Evolutionary conservation across 2,329 filamentous ascomycete species (phyloP), one percentile per base, ranked within the genome.

Genomic region (Aspergillus tubingensis): DNA sequence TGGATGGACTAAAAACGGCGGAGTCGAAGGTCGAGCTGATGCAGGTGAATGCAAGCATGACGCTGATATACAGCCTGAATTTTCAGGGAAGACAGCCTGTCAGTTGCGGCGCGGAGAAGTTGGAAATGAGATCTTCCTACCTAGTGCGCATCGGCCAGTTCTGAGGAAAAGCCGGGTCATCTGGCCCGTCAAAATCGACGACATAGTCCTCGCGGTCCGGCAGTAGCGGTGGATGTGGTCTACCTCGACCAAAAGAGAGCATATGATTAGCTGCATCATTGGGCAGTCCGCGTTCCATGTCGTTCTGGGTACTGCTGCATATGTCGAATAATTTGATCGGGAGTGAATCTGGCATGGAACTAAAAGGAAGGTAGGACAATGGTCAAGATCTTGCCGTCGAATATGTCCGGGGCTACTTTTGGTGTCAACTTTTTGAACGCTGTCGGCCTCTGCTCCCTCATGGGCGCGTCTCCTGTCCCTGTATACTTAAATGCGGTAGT

Each of bases 71-170:
- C 8, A 48, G 43, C 13, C 43, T 48, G 2, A 21, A 44, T 19
- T 11, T 7, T 13, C n/a, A 51, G 38, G 38, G 13, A 39, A 17
- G 15, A 13, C n/a, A 8, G 38, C 8, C 38, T 15, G n/a, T 39
- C 38, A 39, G n/a, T 17, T 39, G 38, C 13, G n/a, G 38, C 15
- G 38, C 8, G 30, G 30, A 32, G 10, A 32, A 15, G 38, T 3
- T 7, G 38, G 6, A 39, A 3, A 32, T 11, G 30, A 10, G 30
- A 8, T 7, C 8, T 25, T 32, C 67, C 19, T 62, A 76, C 76
- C 83, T 85, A 63, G 73, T 77, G 60, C 72, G 76, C 5, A 79
- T 44, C 0, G 72, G 72, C 82, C 82, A 85, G 62, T 84, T 85
- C 64, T 81, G 79, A 2, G 82, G 81, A 68, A 84, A 80, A 21